phyloP scores from a whole-genome alignment of 345 rosid genomes.

The Eucalyptus virginea region DNA sequence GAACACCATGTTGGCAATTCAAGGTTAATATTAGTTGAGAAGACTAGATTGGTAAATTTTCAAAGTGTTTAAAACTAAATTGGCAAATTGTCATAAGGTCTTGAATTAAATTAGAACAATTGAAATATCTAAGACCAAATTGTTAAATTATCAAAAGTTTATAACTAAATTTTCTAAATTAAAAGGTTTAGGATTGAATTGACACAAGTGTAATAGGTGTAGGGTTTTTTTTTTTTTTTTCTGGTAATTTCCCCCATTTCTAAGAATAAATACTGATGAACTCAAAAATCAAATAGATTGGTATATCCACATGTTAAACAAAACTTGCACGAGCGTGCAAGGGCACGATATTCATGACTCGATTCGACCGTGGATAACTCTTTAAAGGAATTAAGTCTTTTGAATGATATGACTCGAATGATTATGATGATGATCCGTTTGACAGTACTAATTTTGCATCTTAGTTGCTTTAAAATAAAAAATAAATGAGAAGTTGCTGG shows the following conservation, averaged over 20 bases:
- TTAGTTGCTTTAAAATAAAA: neutral
- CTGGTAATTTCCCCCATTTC: neutral
- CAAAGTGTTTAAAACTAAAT: no score
- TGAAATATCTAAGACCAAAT: no score
- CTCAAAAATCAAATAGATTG: neutral
- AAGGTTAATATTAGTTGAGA: no score
- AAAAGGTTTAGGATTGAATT: no score
- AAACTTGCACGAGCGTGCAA: neutral
- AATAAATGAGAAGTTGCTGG: neutral
- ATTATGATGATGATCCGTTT: neutral
- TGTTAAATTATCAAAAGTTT: no score
- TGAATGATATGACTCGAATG: neutral
- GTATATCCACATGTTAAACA: neutral
- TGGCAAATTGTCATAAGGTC: neutral
- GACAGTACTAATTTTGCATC: neutral
- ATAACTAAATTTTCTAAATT: no score
- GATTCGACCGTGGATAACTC: neutral
- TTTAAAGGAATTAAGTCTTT: neutral
- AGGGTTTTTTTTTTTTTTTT: no score
- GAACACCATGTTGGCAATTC: neutral
- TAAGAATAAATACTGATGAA: neutral
- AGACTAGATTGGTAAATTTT: neutral
- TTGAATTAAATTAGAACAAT: no score
- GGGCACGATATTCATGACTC: neutral
- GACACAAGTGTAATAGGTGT: rapidly evolving